Base-by-base conservation (phyloP, 2,329 filamentous ascomycete genomes). In the Hypoxylon sp. region DNA sequence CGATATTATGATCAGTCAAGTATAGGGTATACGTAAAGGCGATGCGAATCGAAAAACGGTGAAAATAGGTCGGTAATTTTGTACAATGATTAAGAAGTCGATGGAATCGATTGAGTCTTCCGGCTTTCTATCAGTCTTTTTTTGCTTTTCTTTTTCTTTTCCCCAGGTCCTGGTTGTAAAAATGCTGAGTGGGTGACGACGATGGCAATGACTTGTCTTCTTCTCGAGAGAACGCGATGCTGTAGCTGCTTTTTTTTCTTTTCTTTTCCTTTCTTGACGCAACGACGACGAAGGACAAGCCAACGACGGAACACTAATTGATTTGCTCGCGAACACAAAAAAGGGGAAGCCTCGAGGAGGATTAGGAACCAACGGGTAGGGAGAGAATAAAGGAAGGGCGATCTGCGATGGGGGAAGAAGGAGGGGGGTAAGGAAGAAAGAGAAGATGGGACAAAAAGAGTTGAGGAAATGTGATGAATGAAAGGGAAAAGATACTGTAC, bases 51-150 rank as follows among this genome's bases (percentile, higher is more conserved):
- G 71, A 74, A 72, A 64, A 64, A 63, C 33, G 71, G 63, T 54
- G 55, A 75, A 75, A 74, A 63, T 71, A 74, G 67, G 60, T 65
- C 54, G 73, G 69, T 74, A 78, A 75, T 78, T 74, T 44, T 79
- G 75, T 77, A 75, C 72, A 75, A 57, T 64, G 76, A 82, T 81
- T 78, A 81, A 80, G 78, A 77, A 58, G 64, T 65, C 57, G 71
- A 72, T 65, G 63, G 35, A 54, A 62, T 71, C 57, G 60, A 68
- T 68, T 67, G 55, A 60, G 60, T 72, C 56, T 67, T 70, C 50
- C 67, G 61, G 65, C 67, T 72, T 68, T 67, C 65, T 55, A 46
- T 64, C 35, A 52, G 65, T 72, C 71, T 72, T 71, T 71, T 68
- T 67, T 74, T 73, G 71, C 64, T 74, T 71, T 74, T 74, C 74